These are phyloP conservation scores for Lasiodiplodia sp. DNA, from an alignment of 2,329 filamentous ascomycete genomes.

Conservation along the genomic window DNA sequence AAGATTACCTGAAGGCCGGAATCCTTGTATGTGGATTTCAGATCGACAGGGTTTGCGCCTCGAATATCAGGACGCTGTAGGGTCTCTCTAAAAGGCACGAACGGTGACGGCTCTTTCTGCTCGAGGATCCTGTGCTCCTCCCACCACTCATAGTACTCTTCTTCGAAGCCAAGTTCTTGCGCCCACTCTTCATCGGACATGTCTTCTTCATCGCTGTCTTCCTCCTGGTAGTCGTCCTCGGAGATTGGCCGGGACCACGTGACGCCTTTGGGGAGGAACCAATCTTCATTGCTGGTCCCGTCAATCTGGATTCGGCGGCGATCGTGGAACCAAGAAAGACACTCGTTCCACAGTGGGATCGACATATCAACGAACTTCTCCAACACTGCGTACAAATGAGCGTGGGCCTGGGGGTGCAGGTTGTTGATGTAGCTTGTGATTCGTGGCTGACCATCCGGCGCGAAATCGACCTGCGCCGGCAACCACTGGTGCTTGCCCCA, in stretches of 20 bases:
- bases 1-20: conserved; percentile 67
- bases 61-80: not conserved
- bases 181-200: not conserved
- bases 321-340: conserved; percentile 33
- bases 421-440: conserved; percentile 64
- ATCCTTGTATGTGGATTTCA: conserved; percentile 44
- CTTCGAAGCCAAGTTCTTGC: not conserved
- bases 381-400: conserved; percentile 49
- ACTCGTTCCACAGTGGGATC: conserved; percentile 57
- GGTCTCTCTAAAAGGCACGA: not conserved
- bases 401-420: conserved; percentile 54
- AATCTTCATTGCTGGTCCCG: not conserved
- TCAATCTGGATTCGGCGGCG: conserved; percentile 17
- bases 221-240: not conserved
- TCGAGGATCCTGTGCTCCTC: not conserved
- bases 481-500: conserved; percentile 46
- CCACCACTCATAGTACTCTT: not conserved
- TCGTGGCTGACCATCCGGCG: conserved; percentile 43
- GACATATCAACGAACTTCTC: conserved; percentile 51
- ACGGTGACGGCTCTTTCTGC: not conserved
- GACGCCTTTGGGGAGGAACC: not conserved
- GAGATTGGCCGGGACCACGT: not conserved
- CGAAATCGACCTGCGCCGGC: conserved; percentile 58
- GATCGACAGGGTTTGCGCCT: too few species aligned
- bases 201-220: not conserved